phyloP scores from a whole-genome alignment of 2,329 filamentous ascomycete genomes.

The Plenodomus tracheiphilus region DNA sequence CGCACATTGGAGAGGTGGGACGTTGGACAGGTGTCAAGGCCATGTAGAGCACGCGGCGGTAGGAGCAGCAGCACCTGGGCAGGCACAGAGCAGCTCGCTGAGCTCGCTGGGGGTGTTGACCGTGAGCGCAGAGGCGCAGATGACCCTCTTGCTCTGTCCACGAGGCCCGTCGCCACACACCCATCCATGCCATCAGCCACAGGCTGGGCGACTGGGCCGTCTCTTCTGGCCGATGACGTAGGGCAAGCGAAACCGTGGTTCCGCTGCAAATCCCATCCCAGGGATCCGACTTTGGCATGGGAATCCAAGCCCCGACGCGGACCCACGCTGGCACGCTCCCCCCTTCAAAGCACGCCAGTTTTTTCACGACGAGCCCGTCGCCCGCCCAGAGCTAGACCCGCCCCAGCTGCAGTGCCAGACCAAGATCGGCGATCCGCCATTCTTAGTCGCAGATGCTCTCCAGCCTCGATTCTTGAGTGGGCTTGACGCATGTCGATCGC shows the following conservation, averaged over 20 bases:
- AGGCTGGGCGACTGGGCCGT: not conserved
- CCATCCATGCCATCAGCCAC: not conserved
- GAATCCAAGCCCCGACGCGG: not conserved
- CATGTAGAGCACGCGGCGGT: no score
- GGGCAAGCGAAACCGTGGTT: not conserved
- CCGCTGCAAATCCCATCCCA: not conserved
- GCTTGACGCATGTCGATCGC: not conserved
- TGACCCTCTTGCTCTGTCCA: no score
- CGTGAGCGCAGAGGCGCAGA: no score
- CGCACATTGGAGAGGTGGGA: no score
- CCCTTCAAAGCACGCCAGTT: not conserved
- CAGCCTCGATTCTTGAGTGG: not conserved
- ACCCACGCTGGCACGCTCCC: no score
- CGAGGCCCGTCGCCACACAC: no score
- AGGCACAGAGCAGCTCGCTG: no score
- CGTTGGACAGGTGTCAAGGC: no score
- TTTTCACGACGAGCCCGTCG: not conserved
- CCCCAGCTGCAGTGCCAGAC: not conserved
- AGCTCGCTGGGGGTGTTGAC: no score
- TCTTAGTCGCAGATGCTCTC: not conserved
- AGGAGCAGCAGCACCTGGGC: no score
- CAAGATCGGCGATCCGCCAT: not conserved
- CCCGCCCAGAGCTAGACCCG: not conserved
- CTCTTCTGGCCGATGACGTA: not conserved
- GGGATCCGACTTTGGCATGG: not conserved